Conservation (phyloP, 768 basidiomycete species). For the Phaeotremella skinneri region DNA sequence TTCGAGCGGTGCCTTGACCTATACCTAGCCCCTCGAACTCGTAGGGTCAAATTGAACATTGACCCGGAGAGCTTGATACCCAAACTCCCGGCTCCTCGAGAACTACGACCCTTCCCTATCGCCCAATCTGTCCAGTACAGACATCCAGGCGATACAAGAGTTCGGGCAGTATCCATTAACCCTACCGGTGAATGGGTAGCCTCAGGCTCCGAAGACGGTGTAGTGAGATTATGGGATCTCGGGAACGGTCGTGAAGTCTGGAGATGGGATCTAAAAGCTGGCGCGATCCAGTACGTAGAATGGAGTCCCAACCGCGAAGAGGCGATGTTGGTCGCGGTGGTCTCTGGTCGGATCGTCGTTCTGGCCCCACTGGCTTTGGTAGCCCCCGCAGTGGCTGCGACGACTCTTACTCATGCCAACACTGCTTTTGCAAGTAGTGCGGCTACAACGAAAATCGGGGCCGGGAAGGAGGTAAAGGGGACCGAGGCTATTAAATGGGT, state of each 20-base stretch:
- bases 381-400: conserved; percentile 70
- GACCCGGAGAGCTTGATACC: conserved; percentile 89
- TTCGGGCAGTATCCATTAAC: conserved; percentile 73
- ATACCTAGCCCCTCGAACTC: conserved; percentile 89
- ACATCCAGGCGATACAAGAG: conserved; percentile 64
- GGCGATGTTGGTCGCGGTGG: conserved; percentile 55
- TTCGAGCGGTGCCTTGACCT: conserved; percentile 92
- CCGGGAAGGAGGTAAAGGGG: conserved; percentile 38
- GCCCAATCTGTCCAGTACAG: conserved; percentile 70
- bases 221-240: conserved; percentile 86
- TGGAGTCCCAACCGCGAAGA: conserved; percentile 91
- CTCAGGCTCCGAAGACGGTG: conserved; percentile 85
- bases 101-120: conserved; percentile 89
- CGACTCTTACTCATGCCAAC: conserved; percentile 63
- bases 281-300: conserved; percentile 72
- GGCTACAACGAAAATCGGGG: conserved; percentile 44
- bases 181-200: conserved; percentile 88
- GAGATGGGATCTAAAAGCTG: conserved; percentile 76
- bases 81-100: conserved; percentile 86
- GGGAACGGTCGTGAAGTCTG: conserved; percentile 83
- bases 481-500: conserved; percentile 53
- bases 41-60: conserved; percentile 72
- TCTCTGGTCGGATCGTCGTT: conserved; percentile 55
- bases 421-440: conserved; percentile 58
- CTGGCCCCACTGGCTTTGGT: conserved; percentile 48